phyloP scores from a whole-genome alignment of 306 rosid species.

The Malus sieversii region DNA sequence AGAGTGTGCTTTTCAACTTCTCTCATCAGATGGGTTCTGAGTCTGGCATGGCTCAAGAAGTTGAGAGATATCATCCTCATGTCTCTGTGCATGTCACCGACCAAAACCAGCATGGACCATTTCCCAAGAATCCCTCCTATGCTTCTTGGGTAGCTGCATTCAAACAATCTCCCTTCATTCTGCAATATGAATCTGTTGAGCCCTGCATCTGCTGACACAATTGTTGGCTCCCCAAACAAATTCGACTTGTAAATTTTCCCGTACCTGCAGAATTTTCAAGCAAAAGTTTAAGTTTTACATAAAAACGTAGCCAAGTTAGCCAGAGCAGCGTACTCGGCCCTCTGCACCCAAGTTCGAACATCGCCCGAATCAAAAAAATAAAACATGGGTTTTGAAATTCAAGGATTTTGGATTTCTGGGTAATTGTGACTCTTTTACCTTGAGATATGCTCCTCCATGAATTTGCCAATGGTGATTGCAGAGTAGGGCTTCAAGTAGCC shows the following conservation, averaged over 20 bases:
- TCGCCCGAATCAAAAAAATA: not conserved
- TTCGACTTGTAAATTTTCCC: conserved; percentile 87
- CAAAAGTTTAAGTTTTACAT: not conserved
- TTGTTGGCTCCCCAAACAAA: conserved; percentile 77
- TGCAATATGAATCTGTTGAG: conserved; percentile 78
- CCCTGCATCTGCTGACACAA: conserved; percentile 94
- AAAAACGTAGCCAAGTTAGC: not conserved
- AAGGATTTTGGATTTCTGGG: not conserved
- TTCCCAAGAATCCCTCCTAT: conserved; percentile 93
- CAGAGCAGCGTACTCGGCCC: not conserved
- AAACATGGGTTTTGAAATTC: conserved; percentile 1
- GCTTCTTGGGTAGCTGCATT: conserved; percentile 93
- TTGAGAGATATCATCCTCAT: conserved; percentile 83
- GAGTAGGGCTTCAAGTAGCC: conserved; percentile 74
- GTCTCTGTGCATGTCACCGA: conserved; percentile 97
- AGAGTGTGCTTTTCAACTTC: conserved; percentile 77
- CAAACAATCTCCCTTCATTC: conserved; percentile 88
- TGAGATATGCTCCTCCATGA: conserved; percentile 77
- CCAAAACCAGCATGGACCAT: conserved; percentile 98
- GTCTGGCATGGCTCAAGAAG: conserved; percentile 76
- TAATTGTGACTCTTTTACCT: conserved; percentile 31
- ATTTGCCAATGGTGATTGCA: conserved; percentile 67
- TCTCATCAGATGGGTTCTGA: conserved; percentile 54
- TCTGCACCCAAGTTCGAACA: not conserved
- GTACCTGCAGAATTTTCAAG: conserved; percentile 37